Percentiles rank a stretch among this genome's conserved stretches.
phyloP scores from a whole-genome alignment of 495 filamentous ascomycete genomes.

The Lepidopterella palustris region DNA sequence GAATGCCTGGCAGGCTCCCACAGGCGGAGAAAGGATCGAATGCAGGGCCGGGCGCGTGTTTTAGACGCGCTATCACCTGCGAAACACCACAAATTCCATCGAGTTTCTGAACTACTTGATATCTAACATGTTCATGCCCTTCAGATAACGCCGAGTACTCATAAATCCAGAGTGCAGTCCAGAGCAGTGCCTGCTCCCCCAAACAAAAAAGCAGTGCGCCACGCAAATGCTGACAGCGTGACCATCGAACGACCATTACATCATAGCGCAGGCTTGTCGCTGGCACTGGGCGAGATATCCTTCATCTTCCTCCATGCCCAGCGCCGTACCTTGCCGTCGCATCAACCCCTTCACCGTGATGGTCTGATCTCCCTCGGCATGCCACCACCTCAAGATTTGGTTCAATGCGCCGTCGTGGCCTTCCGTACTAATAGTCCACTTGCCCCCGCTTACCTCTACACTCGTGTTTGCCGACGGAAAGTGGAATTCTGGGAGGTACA shows the following conservation, averaged over 20 bases:
- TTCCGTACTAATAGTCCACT: constrained; percentile 74
- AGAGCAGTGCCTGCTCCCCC: neutral
- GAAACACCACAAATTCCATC: neutral
- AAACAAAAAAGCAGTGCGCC: neutral
- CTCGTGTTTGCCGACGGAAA: constrained; percentile 67
- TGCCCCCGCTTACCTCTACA: constrained; percentile 74
- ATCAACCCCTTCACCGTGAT: constrained; percentile 72
- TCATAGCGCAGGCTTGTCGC: constrained; percentile 40
- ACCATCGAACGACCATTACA: constrained; percentile 34
- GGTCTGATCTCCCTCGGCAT: constrained; percentile 73
- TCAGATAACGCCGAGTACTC: neutral
- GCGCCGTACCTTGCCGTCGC: constrained; percentile 46
- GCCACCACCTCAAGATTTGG: constrained; percentile 84
- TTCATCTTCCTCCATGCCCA: constrained; percentile 51
- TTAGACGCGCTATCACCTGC: constrained; percentile 14
- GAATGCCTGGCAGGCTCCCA: constrained; percentile 1
- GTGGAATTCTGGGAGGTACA: constrained; percentile 89
- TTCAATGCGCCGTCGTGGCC: constrained; percentile 56
- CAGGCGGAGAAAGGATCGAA: neutral
- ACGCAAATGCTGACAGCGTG: constrained; percentile 16
- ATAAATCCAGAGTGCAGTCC: neutral
- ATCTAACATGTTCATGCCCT: no score
- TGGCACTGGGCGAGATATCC: constrained; percentile 51
- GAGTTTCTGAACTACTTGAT: no score
- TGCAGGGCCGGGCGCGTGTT: constrained; percentile 8